Evolutionary conservation across 2,329 filamentous ascomycete species (phyloP), one percentile per base, ranked within the genome.

Genomic region (Chalaropsis ovoidea): DNA sequence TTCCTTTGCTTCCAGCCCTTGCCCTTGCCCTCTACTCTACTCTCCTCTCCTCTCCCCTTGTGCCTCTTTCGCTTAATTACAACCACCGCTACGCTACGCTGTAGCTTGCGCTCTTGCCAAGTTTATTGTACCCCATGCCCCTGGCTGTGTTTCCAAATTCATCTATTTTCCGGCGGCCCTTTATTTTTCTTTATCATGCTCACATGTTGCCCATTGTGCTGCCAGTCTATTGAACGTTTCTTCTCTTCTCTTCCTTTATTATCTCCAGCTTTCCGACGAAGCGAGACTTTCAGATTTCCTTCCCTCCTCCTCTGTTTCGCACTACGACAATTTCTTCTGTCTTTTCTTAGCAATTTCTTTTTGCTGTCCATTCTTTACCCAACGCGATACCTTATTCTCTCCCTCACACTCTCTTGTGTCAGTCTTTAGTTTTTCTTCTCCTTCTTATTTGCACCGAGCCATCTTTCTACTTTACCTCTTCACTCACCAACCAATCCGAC

Each of bases 271-370:
- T 41, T 64, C 63, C 52, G 56, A 35, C 54, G 24, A 58, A 58
- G 54, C 54, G 27, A 58, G 54, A 15, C 4, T n/a, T 10, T 58
- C 13, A 10, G 31, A n/a, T 35, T 58, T 58, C 54, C 27, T n/a
- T 15, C n/a, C 39, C 27, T 58, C 54, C 17, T 58, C 54, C 24
- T 61, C 41, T 61, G 60, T 61, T 75, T 78, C 54, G 27, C 54
- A 17, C 31, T 35, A 58, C 54, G 54, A 35, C 54, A 35, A 24
- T 45, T 42, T 61, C 19, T 43, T 27, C 31, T 15, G 24, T 64
- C 35, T 24, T 43, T 64, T 11, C 8, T 58, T 64, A 64, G 63
- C 63, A 64, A 31, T 58, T 35, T 58, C 39, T 65, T 65, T 52
- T 65, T 65, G 39, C 56, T 43, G 22, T 60, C 60, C 60, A 43